Evolutionary conservation across 1,284 basidiomycete genomes (phyloP), one percentile per base, ranked within the genome.

Genomic region (Schizophyllum commune): DNA sequence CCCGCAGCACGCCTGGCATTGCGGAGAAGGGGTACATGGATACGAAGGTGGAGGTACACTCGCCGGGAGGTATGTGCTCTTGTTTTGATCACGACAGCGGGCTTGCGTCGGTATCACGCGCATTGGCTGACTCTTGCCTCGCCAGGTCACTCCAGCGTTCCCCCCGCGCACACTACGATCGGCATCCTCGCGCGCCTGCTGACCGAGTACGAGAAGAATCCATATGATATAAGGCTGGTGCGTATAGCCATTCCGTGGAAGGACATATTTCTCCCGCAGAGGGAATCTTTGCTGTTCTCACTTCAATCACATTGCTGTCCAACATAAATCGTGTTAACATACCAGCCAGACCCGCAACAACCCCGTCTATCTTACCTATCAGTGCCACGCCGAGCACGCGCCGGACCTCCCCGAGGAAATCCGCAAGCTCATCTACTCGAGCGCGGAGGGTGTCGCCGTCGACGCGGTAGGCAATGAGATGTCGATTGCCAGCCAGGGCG

Each of bases 231-330:
- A 71, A 60, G 65, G n/a, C 66, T 77, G 19, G 65, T n/a, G n/a
- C n/a, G n/a, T n/a, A n/a, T n/a, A n/a, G n/a, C n/a, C n/a, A n/a
- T n/a, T n/a, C n/a, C n/a, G n/a, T n/a, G n/a, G n/a, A n/a, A n/a
- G n/a, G n/a, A n/a, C n/a, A n/a, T n/a, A n/a, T n/a, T n/a, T n/a
- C n/a, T n/a, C n/a, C n/a, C n/a, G n/a, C n/a, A n/a, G n/a, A n/a
- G n/a, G n/a, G n/a, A n/a, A n/a, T n/a, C n/a, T n/a, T n/a, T n/a
- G n/a, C n/a, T n/a, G n/a, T n/a, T n/a, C n/a, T 68, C 8, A 57
- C 69, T 65, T 19, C n/a, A n/a, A 83, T 84, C 57, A 83, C 82
- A 9, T 72, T 80, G 27, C 73, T 84, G 17, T 67, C 79, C 0
- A 66, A 69, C 1, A 67, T 82, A 20, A 64, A 84, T 32, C 73